Conservation (phyloP, 2,329 filamentous ascomycete species). For the Talaromyces islandicus region DNA sequence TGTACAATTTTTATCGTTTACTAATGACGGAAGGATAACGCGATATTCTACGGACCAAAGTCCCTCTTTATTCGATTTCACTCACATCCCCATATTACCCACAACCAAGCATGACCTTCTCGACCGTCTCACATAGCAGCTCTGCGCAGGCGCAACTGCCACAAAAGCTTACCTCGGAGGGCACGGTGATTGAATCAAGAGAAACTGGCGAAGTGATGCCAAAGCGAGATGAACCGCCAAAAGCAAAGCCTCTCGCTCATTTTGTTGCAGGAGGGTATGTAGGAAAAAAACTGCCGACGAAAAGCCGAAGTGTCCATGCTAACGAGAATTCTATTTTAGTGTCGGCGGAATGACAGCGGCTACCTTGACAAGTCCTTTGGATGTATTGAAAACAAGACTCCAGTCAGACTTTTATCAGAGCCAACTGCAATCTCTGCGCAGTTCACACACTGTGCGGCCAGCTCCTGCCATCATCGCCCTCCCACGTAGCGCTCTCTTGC, state of each 20-base stretch:
- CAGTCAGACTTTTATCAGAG: slow-evolving; percentile 93
- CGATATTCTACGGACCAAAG: slow-evolving; percentile 1
- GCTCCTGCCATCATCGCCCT: slow-evolving; percentile 54
- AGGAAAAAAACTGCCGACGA: background rate
- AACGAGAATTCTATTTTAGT: slow-evolving; percentile 39
- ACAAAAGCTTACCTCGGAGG: slow-evolving; percentile 10
- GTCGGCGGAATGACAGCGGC: slow-evolving; percentile 86
- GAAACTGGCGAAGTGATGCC: slow-evolving; percentile 35
- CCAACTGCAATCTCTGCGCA: slow-evolving; percentile 62
- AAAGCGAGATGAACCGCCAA: slow-evolving; percentile 30
- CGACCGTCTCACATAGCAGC: slow-evolving; percentile 17
- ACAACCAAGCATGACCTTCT: slow-evolving; percentile 17
- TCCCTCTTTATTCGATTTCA: background rate
- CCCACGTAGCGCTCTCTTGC: slow-evolving; percentile 60
- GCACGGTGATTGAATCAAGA: slow-evolving; percentile 23
- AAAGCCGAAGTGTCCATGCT: background rate
- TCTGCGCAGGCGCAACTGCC: slow-evolving; percentile 22
- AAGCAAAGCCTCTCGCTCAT: slow-evolving; percentile 78
- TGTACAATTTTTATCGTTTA: slow-evolving; percentile 1
- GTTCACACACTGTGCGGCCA: slow-evolving; percentile 50
- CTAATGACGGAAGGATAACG: slow-evolving; percentile 2
- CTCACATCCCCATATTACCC: background rate
- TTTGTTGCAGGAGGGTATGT: slow-evolving; percentile 83
- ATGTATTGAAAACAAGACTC: slow-evolving; percentile 86
- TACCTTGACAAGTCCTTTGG: slow-evolving; percentile 86